phyloP scores from a whole-genome alignment of 495 filamentous ascomycete species.

The Penicillium silybi region DNA sequence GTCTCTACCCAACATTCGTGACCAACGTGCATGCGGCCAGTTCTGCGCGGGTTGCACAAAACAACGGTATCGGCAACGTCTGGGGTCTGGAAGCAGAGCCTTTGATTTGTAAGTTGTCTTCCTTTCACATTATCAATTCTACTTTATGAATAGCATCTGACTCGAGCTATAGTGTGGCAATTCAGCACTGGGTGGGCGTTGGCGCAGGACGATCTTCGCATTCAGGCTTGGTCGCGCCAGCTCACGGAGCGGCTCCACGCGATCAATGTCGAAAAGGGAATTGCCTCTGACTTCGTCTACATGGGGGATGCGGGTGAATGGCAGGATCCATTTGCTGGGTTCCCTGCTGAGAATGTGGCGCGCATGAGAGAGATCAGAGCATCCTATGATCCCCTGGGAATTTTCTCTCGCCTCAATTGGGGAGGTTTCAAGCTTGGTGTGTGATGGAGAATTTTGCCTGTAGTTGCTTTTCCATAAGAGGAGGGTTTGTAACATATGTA shows the following conservation, averaged over 20 bases:
- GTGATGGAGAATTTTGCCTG: background rate
- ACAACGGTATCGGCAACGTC: constrained; percentile 35
- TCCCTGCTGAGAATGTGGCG: constrained; percentile 31
- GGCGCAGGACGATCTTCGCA: constrained; percentile 26
- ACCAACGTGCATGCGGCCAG: constrained; percentile 15
- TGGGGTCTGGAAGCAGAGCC: constrained; percentile 32
- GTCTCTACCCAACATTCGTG: constrained; percentile 28
- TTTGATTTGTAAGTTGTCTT: constrained; percentile 18
- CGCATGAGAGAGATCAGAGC: constrained; percentile 29
- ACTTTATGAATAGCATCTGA: background rate
- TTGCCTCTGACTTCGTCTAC: constrained; percentile 25
- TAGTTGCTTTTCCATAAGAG: no score
- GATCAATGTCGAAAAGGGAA: constrained; percentile 11
- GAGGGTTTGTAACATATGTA: no score
- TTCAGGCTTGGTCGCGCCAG: constrained; percentile 27
- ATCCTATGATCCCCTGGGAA: constrained; percentile 31
- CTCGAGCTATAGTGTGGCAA: constrained; percentile 21
- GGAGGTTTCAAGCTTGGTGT: constrained; percentile 28
- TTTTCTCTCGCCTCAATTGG: constrained; percentile 23
- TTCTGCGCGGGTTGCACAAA: constrained; percentile 13
- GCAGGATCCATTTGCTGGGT: constrained; percentile 38
- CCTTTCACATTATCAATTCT: background rate
- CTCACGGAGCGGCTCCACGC: constrained; percentile 18
- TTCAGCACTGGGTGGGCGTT: constrained; percentile 27
- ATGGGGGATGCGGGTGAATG: constrained; percentile 40